Evolutionary conservation across 2,329 filamentous ascomycete genomes (phyloP), one percentile per base, ranked within the genome.

Genomic region (Lasiodiplodia theobromae): DNA sequence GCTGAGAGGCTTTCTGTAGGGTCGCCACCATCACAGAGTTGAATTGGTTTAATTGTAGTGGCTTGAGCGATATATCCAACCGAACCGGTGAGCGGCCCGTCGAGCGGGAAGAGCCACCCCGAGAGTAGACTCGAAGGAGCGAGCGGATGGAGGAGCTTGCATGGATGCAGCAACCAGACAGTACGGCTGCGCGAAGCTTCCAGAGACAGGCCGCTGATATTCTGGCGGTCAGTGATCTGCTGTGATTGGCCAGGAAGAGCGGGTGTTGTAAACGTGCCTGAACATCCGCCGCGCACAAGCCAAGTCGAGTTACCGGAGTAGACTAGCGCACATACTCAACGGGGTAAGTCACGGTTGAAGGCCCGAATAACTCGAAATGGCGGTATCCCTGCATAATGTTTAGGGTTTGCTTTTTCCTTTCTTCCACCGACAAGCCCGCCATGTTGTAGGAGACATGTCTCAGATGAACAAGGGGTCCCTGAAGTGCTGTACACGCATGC

Each of bases 321-420:
- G 51, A 56, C 63, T 66, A 66, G 63, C 34, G 49, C 11, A 5
- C 10, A n/a, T 16, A 25, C 62, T 52, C 14, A 31, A 65, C 38
- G 62, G 62, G 49, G 44, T 18, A 53, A 31, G 44, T 49, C 34
- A 23, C 51, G 28, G 14, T 40, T 11, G 23, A 66, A 66, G 63
- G 63, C 34, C 63, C 63, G 63, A 66, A 47, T 54, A 1, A n/a
- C n/a, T 14, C 37, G 28, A 64, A 64, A 64, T 52, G 60, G 60
- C 63, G 63, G 63, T 66, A 66, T 66, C 63, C 63, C 63, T 64
- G 60, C 63, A 66, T 56, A 51, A 66, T 52, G n/a, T 25, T 12
- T 64, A 64, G 60, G 60, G 60, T 49, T 37, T 38, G 25, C 16
- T 38, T 52, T 52, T 64, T 52, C 37, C 11, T 3, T 44, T 31